These are phyloP conservation scores for Rugonectria rugulosa DNA, from an alignment of 2,329 filamentous ascomycete species.

Conservation along the genomic window DNA sequence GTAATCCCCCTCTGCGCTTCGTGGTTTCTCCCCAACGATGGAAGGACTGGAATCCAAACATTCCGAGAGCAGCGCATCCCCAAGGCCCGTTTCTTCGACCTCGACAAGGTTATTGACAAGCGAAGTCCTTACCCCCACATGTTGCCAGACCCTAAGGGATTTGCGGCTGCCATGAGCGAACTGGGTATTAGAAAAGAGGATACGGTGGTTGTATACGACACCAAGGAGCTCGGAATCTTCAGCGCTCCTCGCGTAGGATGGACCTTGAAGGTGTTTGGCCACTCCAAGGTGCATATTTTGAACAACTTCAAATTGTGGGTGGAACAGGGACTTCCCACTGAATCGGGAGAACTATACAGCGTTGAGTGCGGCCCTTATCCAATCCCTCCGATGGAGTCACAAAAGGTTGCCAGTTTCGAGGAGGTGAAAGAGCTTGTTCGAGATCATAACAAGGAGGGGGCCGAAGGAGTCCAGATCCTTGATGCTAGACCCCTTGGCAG, in stretches of 20 bases:
- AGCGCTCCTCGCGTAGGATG: constrained; percentile 92
- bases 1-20: constrained; percentile 90
- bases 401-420: constrained; percentile 80
- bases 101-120: constrained; percentile 89
- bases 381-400: constrained; percentile 66
- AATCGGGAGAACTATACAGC: constrained; percentile 77
- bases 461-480: constrained; percentile 84
- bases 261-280: constrained; percentile 91
- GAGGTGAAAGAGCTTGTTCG: constrained; percentile 80
- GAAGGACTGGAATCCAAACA: constrained; percentile 78
- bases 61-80: constrained; percentile 88
- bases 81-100: constrained; percentile 91
- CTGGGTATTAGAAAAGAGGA: constrained; percentile 89
- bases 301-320: constrained; percentile 98
- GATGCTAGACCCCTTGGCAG: constrained; percentile 84
- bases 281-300: constrained; percentile 84
- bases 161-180: constrained; percentile 87
- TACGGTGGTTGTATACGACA: constrained; percentile 92
- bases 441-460: constrained; percentile 82
- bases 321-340: constrained; percentile 80
- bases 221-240: constrained; percentile 90
- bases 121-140: constrained; percentile 94
- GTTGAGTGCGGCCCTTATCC: constrained; percentile 71
- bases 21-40: constrained; percentile 97
- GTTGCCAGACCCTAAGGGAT: constrained; percentile 82